phyloP scores from a whole-genome alignment of 352 stramenopile genomes.

The Phytopythium boreale region DNA sequence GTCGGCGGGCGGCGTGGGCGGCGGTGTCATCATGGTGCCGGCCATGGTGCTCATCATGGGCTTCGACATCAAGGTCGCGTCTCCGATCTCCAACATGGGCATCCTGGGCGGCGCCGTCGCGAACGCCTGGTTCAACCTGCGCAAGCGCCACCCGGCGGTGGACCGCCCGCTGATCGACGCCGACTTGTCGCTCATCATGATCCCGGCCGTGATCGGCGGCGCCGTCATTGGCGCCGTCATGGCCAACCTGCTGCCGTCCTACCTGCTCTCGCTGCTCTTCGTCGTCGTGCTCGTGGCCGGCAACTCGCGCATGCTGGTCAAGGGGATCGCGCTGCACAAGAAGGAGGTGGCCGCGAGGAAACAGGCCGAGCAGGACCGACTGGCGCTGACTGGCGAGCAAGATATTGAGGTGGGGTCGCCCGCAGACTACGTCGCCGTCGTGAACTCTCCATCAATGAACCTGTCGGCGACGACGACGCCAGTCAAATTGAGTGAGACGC shows the following conservation, averaged over 20 bases:
- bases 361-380: too few species aligned
- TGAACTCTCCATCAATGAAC: too few species aligned
- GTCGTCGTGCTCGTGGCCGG: constrained; percentile 35
- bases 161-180: constrained; percentile 55
- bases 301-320: constrained; percentile 24
- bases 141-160: constrained; percentile 49
- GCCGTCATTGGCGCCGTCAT: constrained; percentile 53
- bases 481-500: too few species aligned
- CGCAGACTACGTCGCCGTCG: too few species aligned
- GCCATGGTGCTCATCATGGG: constrained; percentile 57
- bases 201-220: constrained; percentile 54
- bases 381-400: too few species aligned
- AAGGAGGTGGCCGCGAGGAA: too few species aligned
- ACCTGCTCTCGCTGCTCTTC: constrained; percentile 55
- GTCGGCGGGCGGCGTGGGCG: constrained; percentile 46
- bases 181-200: constrained; percentile 51
- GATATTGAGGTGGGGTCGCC: too few species aligned
- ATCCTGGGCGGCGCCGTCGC: constrained; percentile 61
- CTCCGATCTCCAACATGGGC: constrained; percentile 55
- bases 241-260: constrained; percentile 59
- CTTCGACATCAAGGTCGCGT: constrained; percentile 68
- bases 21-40: constrained; percentile 56
- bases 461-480: too few species aligned
- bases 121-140: constrained; percentile 63
- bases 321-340: constrained; percentile 28